A percentile compares a stretch with the other conserved stretches of the same genome.
Evolutionary conservation across 352 stramenopile species (phyloP).

Genomic region (Globisporangium alternatum): DNA sequence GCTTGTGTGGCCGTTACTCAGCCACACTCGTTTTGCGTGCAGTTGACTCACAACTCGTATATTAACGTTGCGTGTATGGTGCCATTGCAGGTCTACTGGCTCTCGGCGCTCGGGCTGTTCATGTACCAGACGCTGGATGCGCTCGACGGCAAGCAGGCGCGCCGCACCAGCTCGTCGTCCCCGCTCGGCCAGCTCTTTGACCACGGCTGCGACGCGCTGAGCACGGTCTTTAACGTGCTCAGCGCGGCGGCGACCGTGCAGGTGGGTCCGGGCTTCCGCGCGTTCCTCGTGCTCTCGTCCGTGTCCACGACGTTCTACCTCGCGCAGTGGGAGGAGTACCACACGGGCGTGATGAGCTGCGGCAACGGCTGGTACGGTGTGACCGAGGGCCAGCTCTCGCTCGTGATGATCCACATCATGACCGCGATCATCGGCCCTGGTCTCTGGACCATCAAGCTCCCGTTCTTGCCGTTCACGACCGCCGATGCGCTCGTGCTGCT

Average conservation of each 20-base stretch:
- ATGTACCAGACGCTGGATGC: constrained; percentile 98
- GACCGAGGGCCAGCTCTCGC: constrained; percentile 78
- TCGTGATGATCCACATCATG: constrained; percentile 63
- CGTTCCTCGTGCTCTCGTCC: constrained; percentile 65
- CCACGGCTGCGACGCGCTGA: constrained; percentile 91
- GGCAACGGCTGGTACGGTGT: constrained; percentile 83
- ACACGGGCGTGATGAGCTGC: constrained; percentile 88
- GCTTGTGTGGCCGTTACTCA: too few species aligned
- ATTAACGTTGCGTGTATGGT: not conserved
- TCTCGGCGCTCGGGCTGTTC: constrained; percentile 78
- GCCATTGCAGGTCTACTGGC: constrained; percentile 44
- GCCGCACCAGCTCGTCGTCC: constrained; percentile 91
- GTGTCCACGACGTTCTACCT: constrained; percentile 84
- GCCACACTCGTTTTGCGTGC: not conserved
- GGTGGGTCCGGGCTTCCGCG: constrained; percentile 35
- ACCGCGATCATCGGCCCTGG: constrained; percentile 51
- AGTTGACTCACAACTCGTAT: constrained; percentile 5
- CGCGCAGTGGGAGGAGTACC: constrained; percentile 88
- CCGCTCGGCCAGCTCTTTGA: constrained; percentile 98
- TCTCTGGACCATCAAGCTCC: constrained; percentile 53
- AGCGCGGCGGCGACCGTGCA: constrained; percentile 68
- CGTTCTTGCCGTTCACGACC: constrained; percentile 36
- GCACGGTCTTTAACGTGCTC: constrained; percentile 78
- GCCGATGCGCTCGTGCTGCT: constrained; percentile 53
- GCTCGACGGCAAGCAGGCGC: constrained; percentile 98